Conservation (phyloP, 2,329 filamentous ascomycete species). For the Phialophora macrospora region DNA sequence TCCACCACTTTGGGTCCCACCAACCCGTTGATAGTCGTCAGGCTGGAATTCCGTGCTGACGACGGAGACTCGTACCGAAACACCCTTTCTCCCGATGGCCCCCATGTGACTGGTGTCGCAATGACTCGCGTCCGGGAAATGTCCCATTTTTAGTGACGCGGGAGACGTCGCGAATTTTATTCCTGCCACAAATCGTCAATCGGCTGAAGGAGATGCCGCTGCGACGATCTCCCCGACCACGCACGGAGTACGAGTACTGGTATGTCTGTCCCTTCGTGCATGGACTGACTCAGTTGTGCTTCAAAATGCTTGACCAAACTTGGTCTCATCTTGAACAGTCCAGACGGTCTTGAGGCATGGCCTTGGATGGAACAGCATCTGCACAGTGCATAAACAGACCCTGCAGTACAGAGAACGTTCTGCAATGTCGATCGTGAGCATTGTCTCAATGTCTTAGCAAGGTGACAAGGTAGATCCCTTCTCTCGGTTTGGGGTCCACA, state of each 20-base stretch:
- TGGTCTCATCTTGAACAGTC: background rate
- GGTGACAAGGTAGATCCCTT: background rate
- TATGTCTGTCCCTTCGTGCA: background rate
- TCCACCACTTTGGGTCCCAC: too few species aligned
- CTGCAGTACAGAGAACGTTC: background rate
- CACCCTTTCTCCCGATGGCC: background rate
- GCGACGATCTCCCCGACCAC: background rate
- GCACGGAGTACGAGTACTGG: background rate
- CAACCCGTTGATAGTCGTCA: background rate
- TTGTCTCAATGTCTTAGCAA: background rate
- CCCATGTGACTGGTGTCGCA: constrained; percentile 1
- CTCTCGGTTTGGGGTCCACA: background rate
- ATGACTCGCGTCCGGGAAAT: background rate
- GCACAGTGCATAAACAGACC: background rate
- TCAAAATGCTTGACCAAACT: background rate
- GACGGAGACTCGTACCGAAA: background rate
- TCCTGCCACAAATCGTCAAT: background rate
- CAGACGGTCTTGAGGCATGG: background rate
- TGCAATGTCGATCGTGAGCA: background rate
- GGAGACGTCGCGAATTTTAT: background rate
- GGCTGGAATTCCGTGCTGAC: constrained; percentile 12
- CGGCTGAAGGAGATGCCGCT: background rate
- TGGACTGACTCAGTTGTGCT: background rate
- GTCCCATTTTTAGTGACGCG: constrained; percentile 1
- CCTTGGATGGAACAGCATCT: background rate